Evolutionary conservation across 352 stramenopile species (phyloP).

Genomic region (Hyaloperonospora arabidopsidis): DNA sequence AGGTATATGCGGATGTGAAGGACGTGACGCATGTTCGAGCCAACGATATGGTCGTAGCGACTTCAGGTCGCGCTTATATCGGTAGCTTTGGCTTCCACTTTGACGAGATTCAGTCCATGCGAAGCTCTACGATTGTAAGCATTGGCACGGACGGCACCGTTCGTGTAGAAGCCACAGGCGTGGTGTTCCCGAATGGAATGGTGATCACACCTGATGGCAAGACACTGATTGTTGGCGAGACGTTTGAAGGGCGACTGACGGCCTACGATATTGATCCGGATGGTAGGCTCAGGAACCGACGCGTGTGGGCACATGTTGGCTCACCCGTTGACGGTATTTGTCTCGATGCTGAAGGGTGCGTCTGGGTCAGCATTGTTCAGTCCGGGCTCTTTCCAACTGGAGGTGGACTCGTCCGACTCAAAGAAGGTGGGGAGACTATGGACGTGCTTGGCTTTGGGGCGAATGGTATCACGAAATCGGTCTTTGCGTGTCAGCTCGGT

Average conservation of each 20-base stretch:
- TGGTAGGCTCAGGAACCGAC: conserved; percentile 38
- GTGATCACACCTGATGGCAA: conserved; percentile 67
- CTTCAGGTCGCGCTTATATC: conserved; percentile 37
- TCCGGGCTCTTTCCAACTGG: conserved; percentile 40
- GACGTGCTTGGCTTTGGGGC: conserved; percentile 49
- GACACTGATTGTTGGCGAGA: conserved; percentile 65
- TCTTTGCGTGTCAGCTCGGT: conserved; percentile 57
- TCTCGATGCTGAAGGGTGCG: conserved; percentile 56
- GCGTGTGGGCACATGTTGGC: conserved; percentile 49
- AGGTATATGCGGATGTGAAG: conserved; percentile 46
- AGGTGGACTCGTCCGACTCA: conserved; percentile 44
- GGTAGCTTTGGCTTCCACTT: conserved; percentile 64
- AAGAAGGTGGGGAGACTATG: conserved; percentile 47
- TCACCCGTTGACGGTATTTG: conserved; percentile 50
- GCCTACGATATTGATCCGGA: conserved; percentile 56
- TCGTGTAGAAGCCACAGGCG: conserved; percentile 41
- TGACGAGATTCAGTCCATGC: conserved; percentile 22
- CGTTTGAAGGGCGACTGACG: conserved; percentile 41
- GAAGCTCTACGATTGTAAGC: conserved; percentile 51
- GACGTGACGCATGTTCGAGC: conserved; percentile 38
- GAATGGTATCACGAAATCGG: conserved; percentile 43
- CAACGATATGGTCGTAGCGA: conserved; percentile 62
- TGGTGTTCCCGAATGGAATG: conserved; percentile 67
- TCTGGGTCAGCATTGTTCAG: conserved; percentile 51
- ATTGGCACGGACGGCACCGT: conserved; percentile 36